These are phyloP conservation scores for Diaporthe ampelina DNA, from an alignment of 2,329 filamentous ascomycete species.

Conservation along the genomic window DNA sequence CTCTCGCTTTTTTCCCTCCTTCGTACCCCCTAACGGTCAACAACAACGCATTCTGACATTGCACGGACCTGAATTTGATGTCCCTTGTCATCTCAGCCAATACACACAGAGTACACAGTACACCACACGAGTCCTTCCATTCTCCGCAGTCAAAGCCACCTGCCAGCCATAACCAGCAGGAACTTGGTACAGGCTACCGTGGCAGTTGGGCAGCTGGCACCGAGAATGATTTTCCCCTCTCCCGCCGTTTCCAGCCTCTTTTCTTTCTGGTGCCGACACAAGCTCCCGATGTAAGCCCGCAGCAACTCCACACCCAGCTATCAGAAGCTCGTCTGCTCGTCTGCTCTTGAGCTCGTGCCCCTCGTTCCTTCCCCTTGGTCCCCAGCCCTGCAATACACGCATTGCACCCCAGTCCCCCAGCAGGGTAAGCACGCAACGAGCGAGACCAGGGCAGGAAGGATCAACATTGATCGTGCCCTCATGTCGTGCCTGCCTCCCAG, in stretches of 20 bases:
- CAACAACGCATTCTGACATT: too few relatives aligned
- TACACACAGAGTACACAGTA: too few relatives aligned
- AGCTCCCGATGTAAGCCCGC: conserved; percentile 3
- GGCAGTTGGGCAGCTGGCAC: background rate
- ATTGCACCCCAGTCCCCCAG: background rate
- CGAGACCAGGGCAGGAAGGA: background rate
- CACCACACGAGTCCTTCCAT: background rate
- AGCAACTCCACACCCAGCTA: background rate
- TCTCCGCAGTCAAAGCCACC: background rate
- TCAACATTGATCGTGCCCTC: background rate
- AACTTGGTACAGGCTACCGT: background rate
- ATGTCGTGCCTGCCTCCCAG: background rate
- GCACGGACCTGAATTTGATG: conserved; percentile 8
- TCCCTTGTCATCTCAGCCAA: conserved; percentile 19
- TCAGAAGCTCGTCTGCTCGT: background rate
- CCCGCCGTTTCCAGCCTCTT: background rate
- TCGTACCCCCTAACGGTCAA: conserved; percentile 2
- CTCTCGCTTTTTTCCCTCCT: background rate
- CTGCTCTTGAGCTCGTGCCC: too few relatives aligned
- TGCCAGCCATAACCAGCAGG: background rate
- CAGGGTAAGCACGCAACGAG: background rate
- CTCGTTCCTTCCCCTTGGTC: background rate
- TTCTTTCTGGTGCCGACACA: background rate
- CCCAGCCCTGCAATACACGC: background rate
- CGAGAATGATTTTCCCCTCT: too few relatives aligned